These are phyloP conservation scores for Cyclocybe aegerita DNA, from an alignment of 768 basidiomycete genomes.

Conservation along the genomic window DNA sequence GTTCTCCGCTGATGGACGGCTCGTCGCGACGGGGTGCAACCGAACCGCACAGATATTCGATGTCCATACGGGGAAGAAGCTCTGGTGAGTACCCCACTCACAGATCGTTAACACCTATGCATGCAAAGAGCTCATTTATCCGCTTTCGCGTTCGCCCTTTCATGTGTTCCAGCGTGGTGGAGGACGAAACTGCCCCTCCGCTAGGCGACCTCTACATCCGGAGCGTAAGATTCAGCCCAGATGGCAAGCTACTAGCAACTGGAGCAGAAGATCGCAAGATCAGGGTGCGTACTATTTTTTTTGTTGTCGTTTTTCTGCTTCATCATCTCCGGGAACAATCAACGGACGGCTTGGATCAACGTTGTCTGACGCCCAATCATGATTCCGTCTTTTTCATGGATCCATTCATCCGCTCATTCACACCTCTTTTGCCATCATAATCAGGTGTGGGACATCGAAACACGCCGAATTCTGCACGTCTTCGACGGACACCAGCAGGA, in stretches of 20 bases:
- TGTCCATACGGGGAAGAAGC: constrained; percentile 82
- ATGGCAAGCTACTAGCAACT: constrained; percentile 90
- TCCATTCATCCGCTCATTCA: background rate
- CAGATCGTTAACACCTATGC: constrained; percentile 6
- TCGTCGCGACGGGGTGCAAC: constrained; percentile 91
- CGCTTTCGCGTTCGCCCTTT: background rate
- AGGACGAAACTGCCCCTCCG: constrained; percentile 73
- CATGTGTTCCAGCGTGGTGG: constrained; percentile 63
- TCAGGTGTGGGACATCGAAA: constrained; percentile 88
- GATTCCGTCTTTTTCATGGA: background rate
- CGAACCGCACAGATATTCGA: constrained; percentile 95
- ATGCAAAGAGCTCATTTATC: constrained; percentile 3
- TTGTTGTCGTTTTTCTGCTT: background rate
- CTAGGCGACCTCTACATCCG: constrained; percentile 88
- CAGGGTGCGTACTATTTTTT: constrained; percentile 56
- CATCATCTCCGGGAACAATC: too few relatives aligned
- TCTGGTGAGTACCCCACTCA: constrained; percentile 71
- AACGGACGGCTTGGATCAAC: too few relatives aligned
- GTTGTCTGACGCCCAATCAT: background rate
- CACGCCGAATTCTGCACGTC: constrained; percentile 65
- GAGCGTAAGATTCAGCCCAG: constrained; percentile 92
- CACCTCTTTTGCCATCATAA: background rate
- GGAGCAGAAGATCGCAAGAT: constrained; percentile 95
- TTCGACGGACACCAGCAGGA: constrained; percentile 88
- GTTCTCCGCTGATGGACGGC: constrained; percentile 92